Evolutionary conservation across 2,329 filamentous ascomycete species (phyloP).

Genomic region (Macrophomina tecta): DNA sequence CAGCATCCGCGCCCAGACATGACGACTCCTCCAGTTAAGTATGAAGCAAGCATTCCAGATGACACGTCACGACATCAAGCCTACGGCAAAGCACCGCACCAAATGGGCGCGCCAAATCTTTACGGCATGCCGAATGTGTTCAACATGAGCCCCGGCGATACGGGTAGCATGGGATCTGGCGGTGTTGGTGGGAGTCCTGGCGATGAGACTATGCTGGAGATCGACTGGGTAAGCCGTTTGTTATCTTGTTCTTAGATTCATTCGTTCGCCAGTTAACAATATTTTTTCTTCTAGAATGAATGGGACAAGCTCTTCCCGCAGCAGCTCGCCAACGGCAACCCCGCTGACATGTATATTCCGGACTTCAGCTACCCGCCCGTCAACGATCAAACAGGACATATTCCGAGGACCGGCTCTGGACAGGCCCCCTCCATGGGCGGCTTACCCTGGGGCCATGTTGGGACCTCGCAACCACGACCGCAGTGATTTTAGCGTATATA

Average conservation of each 20-base stretch:
- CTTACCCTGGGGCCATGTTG: conserved; percentile 14
- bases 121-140: conserved; percentile 18
- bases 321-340: conserved; percentile 32
- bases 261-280: neutral
- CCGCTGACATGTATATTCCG: conserved; percentile 41
- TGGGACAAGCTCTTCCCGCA: conserved; percentile 54
- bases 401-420: neutral
- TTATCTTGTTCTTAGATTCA: neutral
- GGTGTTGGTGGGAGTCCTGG: conserved; percentile 20
- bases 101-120: neutral
- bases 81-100: neutral
- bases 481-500: conserved; percentile 1
- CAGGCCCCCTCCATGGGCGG: neutral
- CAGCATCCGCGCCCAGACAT: neutral
- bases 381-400: neutral
- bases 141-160: conserved; percentile 26
- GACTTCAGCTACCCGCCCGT: conserved; percentile 42
- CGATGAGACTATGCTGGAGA: conserved; percentile 28
- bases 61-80: conserved; percentile 2
- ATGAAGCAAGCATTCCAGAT: conserved; percentile 1
- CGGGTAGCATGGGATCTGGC: conserved; percentile 23
- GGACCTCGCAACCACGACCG: neutral
- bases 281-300: conserved; percentile 45
- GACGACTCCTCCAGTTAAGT: conserved; percentile 1
- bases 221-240: conserved; percentile 23